These are phyloP conservation scores for Mycena rebaudengoi DNA, from an alignment of 768 basidiomycete species.

Conservation along the genomic window DNA sequence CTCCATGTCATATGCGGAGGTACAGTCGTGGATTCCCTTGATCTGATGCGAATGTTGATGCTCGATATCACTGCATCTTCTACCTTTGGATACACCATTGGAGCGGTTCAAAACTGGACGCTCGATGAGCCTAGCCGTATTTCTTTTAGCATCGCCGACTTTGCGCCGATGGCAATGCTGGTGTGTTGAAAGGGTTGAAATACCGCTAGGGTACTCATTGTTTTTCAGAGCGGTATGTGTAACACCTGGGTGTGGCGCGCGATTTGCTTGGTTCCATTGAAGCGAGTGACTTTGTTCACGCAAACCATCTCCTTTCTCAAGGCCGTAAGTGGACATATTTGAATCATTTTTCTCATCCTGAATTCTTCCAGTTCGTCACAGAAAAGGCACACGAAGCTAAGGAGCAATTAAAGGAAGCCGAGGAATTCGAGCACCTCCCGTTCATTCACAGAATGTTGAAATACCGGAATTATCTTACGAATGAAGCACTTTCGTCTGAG, in stretches of 20 bases:
- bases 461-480: no score
- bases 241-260: no score
- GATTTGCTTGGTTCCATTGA: no score
- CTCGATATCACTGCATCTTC: not conserved
- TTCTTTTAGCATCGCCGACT: not conserved
- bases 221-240: no score
- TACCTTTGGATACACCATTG: not conserved
- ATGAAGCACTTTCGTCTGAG: constrained; percentile 65
- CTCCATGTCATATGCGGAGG: not conserved
- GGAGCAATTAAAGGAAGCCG: constrained; percentile 69
- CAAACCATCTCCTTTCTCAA: no score
- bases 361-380: constrained; percentile 71
- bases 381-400: constrained; percentile 76
- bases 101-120: not conserved
- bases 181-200: no score
- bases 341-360: no score
- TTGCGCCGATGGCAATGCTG: no score
- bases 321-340: no score
- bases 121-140: not conserved
- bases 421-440: constrained; percentile 64
- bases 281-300: no score
- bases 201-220: no score
- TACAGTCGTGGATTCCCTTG: not conserved
- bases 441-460: no score
- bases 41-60: constrained; percentile 1